Evolutionary conservation across 805 yeast genomes (phyloP).

Genomic region (Lipomyces japonicus): DNA sequence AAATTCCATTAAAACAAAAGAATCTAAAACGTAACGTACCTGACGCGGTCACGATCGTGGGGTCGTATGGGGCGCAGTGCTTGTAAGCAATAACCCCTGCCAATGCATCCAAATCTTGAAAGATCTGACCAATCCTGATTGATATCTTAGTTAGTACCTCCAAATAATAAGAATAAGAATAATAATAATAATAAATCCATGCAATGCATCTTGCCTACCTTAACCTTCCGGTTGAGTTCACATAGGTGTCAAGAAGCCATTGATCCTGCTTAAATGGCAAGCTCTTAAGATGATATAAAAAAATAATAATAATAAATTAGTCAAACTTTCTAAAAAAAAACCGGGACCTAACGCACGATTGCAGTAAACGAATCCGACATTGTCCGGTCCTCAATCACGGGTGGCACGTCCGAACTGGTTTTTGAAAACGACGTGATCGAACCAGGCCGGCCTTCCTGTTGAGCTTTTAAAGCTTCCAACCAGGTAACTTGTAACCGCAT

Average conservation of each 20-base stretch:
- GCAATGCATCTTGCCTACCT: conserved; percentile 3
- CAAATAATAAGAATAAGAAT: background rate
- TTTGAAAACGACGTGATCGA: conserved; percentile 35
- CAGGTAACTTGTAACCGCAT: conserved; percentile 61
- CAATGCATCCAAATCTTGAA: conserved; percentile 89
- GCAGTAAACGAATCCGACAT: conserved; percentile 60
- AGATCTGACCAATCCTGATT: conserved; percentile 82
- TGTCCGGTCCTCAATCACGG: conserved; percentile 66
- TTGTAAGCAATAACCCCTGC: conserved; percentile 92
- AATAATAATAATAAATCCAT: background rate
- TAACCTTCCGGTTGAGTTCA: conserved; percentile 80
- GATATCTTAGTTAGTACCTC: background rate
- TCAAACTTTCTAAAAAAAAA: background rate
- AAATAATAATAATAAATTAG: conserved; percentile 37
- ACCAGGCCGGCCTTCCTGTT: conserved; percentile 69
- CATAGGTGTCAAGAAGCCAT: conserved; percentile 79
- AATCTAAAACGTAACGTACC: background rate
- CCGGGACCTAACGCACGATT: conserved; percentile 24
- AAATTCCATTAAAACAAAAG: background rate
- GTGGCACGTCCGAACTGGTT: conserved; percentile 40
- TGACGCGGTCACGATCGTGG: conserved; percentile 91
- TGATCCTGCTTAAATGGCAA: conserved; percentile 82
- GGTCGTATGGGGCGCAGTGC: conserved; percentile 93
- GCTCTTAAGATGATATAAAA: conserved; percentile 46
- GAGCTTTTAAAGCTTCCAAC: conserved; percentile 77